Conservation (phyloP, 345 rosid species). For the Rhodamnia argentea region DNA sequence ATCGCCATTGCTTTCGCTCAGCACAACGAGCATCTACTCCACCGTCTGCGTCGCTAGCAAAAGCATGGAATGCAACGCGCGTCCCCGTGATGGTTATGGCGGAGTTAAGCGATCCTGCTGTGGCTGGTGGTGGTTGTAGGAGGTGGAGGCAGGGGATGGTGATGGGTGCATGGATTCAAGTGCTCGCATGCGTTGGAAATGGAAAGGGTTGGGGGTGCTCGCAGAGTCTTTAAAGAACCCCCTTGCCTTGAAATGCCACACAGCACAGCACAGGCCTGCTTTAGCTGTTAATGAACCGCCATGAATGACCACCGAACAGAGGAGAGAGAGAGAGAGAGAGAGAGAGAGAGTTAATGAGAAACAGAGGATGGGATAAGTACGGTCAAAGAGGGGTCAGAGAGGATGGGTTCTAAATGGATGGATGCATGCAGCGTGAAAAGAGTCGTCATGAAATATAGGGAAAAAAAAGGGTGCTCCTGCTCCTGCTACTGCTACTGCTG, state of each 20-base stretch:
- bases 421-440: neutral
- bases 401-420: neutral
- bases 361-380: neutral
- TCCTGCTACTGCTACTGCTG: neutral
- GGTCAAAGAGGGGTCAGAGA: neutral
- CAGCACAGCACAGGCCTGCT: neutral
- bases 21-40: neutral
- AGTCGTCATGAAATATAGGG: neutral
- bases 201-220: neutral
- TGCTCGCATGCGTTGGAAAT: neutral
- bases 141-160: neutral
- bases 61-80: neutral
- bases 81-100: neutral
- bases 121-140: neutral
- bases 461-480: neutral
- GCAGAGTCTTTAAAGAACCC: neutral
- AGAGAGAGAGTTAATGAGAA: neutral
- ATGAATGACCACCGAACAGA: neutral
- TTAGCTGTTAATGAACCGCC: neutral
- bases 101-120: neutral
- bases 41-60: neutral
- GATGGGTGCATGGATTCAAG: neutral
- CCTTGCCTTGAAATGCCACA: neutral
- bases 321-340: neutral
- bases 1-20: neutral